Conservation (phyloP, 176 grass and related monocot genomes). For the Musa itinerans region DNA sequence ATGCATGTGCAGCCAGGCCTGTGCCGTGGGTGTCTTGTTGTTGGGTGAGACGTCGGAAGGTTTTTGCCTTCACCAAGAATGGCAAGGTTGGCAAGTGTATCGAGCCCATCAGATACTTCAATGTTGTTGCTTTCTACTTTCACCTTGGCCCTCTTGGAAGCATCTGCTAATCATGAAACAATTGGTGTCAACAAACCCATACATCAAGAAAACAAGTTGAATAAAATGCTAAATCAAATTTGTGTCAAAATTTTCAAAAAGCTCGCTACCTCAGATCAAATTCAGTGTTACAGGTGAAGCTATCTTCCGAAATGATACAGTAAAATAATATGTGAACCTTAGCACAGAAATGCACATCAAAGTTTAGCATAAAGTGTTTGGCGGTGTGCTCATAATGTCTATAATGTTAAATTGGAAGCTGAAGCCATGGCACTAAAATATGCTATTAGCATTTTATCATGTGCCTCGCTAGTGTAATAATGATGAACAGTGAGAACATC, state of each 20-base stretch:
- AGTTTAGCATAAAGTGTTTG: too few relatives aligned
- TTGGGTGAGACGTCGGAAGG: slow-evolving; percentile 47
- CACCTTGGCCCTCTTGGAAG: slow-evolving; percentile 39
- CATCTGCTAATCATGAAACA: slow-evolving; percentile 26
- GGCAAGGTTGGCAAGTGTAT: slow-evolving; percentile 90
- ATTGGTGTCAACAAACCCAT: neutral
- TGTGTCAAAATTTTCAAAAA: neutral
- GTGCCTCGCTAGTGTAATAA: too few relatives aligned
- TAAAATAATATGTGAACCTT: too few relatives aligned
- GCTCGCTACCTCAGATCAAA: neutral
- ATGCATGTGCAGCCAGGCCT: slow-evolving; percentile 94
- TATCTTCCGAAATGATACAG: neutral
- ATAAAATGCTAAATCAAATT: neutral
- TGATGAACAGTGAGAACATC: too few relatives aligned
- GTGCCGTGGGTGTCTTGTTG: slow-evolving; percentile 88
- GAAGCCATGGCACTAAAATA: too few relatives aligned
- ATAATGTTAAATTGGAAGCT: too few relatives aligned
- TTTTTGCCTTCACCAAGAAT: slow-evolving; percentile 74
- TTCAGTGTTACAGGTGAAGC: neutral
- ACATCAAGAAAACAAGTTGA: neutral
- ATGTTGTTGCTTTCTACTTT: slow-evolving; percentile 45
- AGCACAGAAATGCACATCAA: too few relatives aligned
- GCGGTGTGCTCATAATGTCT: too few relatives aligned
- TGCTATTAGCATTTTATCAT: too few relatives aligned
- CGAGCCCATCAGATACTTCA: slow-evolving; percentile 54